Evolutionary conservation across 2,329 filamentous ascomycete genomes (phyloP).

Genomic region (Alternaria sp.): DNA sequence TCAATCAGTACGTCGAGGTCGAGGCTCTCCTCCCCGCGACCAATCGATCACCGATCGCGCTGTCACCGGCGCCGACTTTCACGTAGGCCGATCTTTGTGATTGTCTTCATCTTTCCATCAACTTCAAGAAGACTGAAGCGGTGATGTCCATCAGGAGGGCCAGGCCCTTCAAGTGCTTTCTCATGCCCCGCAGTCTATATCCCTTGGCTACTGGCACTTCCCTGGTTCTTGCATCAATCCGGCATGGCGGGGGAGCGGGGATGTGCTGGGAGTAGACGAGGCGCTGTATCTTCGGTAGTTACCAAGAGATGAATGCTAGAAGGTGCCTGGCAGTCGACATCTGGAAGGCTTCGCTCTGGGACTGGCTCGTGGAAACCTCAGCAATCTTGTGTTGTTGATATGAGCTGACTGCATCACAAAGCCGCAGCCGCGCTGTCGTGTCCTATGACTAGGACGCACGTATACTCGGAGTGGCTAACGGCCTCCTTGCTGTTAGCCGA

Average conservation of each 20-base stretch:
- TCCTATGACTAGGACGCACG: not conserved
- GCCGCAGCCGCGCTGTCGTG: not conserved
- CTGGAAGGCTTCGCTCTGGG: not conserved
- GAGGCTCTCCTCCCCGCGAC: too few species aligned
- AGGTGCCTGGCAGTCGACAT: slow-evolving; percentile 3
- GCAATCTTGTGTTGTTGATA: not conserved
- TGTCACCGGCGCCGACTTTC: too few species aligned
- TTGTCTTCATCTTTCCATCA: too few species aligned
- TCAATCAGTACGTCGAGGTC: too few species aligned
- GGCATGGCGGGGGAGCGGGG: too few species aligned
- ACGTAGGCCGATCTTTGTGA: too few species aligned
- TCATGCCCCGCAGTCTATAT: not conserved
- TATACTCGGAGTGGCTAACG: not conserved
- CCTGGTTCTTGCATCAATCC: not conserved
- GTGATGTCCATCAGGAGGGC: not conserved
- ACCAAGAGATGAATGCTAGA: not conserved
- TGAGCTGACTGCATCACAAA: not conserved
- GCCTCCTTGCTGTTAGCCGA: not conserved
- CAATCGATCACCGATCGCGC: too few species aligned
- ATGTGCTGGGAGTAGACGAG: too few species aligned
- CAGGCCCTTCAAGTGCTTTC: not conserved
- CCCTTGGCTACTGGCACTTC: not conserved
- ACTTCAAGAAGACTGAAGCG: too few species aligned
- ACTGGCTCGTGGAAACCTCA: not conserved
- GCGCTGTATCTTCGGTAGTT: slow-evolving; percentile 8